Percentiles rank a stretch among this genome's conserved stretches.
These are phyloP conservation scores for Saccharomycopsis babjevae DNA, from an alignment of 805 yeast genomes.

Conservation along the genomic window DNA sequence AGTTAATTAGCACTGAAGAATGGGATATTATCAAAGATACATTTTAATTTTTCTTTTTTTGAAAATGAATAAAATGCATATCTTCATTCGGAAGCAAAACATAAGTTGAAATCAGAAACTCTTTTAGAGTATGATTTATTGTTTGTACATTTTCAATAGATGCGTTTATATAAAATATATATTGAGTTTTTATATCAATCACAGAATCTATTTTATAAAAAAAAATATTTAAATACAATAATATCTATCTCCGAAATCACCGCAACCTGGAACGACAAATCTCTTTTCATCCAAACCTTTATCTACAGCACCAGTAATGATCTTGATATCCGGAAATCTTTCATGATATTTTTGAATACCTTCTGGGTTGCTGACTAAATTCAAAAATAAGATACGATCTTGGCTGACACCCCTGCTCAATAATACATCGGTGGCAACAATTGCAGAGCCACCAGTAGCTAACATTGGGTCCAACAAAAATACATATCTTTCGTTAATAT, in stretches of 20 bases:
- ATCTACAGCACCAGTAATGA: conserved; percentile 92
- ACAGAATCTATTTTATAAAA: not conserved
- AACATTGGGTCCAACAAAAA: conserved; percentile 93
- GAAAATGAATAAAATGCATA: no score
- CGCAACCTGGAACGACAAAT: conserved; percentile 88
- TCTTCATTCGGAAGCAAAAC: no score
- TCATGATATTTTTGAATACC: conserved; percentile 74
- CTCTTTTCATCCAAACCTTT: conserved; percentile 74
- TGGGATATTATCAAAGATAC: not conserved
- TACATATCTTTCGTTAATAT: conserved; percentile 79
- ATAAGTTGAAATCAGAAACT: no score
- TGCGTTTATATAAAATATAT: not conserved
- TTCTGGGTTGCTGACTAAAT: conserved; percentile 89
- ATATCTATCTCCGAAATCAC: conserved; percentile 97
- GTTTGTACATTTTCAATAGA: not conserved
- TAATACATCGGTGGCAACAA: conserved; percentile 92
- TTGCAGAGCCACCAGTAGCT: conserved; percentile 98
- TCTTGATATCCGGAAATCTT: conserved; percentile 72
- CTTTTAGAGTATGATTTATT: no score
- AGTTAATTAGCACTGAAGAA: not conserved
- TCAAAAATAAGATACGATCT: conserved; percentile 81
- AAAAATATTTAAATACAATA: conserved; percentile 55
- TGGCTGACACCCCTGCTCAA: conserved; percentile 77
- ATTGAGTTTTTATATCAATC: not conserved
- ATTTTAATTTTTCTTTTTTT: not conserved